phyloP scores from a whole-genome alignment of 163 green algal species.

The Dunaliella salina region DNA sequence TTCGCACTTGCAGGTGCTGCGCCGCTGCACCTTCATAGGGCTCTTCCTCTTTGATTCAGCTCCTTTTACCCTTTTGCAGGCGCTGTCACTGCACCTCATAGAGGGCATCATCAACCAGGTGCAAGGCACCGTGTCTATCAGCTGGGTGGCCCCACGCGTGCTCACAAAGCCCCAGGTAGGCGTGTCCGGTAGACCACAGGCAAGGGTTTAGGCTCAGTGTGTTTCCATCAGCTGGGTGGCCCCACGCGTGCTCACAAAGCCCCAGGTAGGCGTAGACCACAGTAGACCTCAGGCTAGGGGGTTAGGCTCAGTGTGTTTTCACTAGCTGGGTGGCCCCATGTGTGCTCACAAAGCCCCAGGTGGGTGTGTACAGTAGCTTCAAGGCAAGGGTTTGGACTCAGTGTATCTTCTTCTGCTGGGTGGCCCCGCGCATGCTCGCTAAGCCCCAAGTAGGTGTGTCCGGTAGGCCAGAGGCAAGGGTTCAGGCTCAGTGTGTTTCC shows the following conservation, averaged over 20 bases:
- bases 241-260: conserved; percentile 66
- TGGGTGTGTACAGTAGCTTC: no score
- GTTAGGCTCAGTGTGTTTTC: conserved; percentile 19
- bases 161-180: conserved; percentile 58
- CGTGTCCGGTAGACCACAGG: no score
- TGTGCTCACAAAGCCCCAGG: conserved; percentile 67
- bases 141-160: conserved; percentile 71
- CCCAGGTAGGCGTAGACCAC: conserved; percentile 48
- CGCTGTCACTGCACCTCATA: conserved; percentile 86
- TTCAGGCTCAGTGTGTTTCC: conserved; percentile 18
- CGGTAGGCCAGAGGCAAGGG: no score
- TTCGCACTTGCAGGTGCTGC: neutral
- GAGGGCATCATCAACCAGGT: conserved; percentile 93
- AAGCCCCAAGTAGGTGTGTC: conserved; percentile 40
- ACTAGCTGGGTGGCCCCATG: conserved; percentile 80
- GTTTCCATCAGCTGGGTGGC: conserved; percentile 74
- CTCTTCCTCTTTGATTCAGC: neutral
- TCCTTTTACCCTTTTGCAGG: conserved; percentile 17
- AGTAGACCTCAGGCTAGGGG: no score
- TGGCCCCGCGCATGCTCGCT: no score
- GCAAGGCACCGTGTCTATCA: conserved; percentile 45
- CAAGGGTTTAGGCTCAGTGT: conserved; percentile 19
- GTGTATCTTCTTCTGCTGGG: no score
- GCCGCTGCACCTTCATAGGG: neutral
- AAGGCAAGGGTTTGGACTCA: no score